A percentile compares a stretch with the other conserved stretches of the same genome.
Conservation (phyloP, 352 stramenopile species). For the Phytopythium ostracodes region DNA sequence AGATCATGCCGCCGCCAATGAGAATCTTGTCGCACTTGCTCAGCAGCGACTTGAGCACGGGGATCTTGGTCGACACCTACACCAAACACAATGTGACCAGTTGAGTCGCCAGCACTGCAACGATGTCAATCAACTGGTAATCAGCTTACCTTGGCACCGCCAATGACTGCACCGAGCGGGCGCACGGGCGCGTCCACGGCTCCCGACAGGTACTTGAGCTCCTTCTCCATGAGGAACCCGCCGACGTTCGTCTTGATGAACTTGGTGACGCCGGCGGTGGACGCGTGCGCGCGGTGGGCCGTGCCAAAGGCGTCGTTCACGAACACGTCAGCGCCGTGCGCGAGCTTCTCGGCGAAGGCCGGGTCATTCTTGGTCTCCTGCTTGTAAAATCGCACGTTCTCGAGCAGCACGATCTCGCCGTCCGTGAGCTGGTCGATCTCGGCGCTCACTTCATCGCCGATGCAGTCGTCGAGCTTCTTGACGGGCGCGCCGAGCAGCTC, state of each 20-base stretch:
- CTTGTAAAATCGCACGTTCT: slow-evolving; percentile 97
- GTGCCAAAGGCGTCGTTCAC: slow-evolving; percentile 99
- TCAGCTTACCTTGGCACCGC: slow-evolving; percentile 90
- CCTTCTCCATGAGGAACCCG: slow-evolving; percentile 97
- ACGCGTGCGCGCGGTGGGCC: slow-evolving; percentile 96
- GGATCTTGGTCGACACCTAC: slow-evolving; percentile 89
- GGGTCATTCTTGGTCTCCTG: slow-evolving; percentile 38
- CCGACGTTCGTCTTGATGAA: slow-evolving; percentile 91
- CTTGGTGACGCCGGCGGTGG: slow-evolving; percentile 96
- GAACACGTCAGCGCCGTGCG: slow-evolving; percentile 91
- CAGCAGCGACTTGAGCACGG: slow-evolving; percentile 94
- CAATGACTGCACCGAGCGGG: slow-evolving; percentile 94
- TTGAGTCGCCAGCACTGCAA: background rate
- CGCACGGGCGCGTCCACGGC: slow-evolving; percentile 88
- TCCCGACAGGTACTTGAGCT: slow-evolving; percentile 94
- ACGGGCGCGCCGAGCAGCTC: slow-evolving; percentile 92
- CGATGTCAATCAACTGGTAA: background rate
- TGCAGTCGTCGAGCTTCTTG: slow-evolving; percentile 94
- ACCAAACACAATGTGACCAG: background rate
- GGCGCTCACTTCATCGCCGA: slow-evolving; percentile 87
- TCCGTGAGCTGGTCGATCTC: slow-evolving; percentile 82
- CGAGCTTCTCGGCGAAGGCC: slow-evolving; percentile 87
- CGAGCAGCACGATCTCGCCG: slow-evolving; percentile 91
- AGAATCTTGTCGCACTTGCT: slow-evolving; percentile 96
- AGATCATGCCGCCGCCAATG: slow-evolving; percentile 96